Evolutionary conservation across 306 rosid species (phyloP).

Genomic region (Quercus aquifolioides): DNA sequence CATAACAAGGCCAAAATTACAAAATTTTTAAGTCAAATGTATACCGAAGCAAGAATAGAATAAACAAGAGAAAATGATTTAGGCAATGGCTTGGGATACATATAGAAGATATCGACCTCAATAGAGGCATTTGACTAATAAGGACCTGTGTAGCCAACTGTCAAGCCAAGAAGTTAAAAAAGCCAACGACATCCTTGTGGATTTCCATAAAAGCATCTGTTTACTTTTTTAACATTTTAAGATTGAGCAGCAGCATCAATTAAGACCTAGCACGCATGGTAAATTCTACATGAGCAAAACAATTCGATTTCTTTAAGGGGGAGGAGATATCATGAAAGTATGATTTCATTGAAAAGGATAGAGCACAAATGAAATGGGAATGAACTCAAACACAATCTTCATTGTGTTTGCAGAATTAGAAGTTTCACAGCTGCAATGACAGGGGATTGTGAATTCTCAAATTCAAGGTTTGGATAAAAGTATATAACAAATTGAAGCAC

Average conservation of each 20-base stretch:
- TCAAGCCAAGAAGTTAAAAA: constrained; percentile 12
- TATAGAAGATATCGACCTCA: background rate
- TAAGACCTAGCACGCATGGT: background rate
- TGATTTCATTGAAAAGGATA: background rate
- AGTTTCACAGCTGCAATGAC: background rate
- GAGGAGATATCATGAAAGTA: background rate
- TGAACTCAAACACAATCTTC: background rate
- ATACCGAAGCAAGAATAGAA: background rate
- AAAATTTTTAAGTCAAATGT: background rate
- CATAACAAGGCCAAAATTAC: background rate
- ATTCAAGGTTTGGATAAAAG: background rate
- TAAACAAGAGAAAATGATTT: background rate
- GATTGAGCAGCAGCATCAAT: background rate
- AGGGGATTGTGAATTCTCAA: background rate
- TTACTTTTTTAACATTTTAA: background rate
- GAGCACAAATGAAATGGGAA: background rate
- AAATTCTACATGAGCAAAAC: background rate
- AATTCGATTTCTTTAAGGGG: background rate
- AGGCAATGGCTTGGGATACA: background rate
- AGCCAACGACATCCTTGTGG: background rate
- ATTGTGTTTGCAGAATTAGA: background rate
- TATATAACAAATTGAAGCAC: background rate
- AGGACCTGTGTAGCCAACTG: background rate
- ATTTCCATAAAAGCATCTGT: background rate
- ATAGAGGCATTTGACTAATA: background rate